Base-by-base conservation (phyloP, 2,329 filamentous ascomycete species). In the Neobulgaria alba region DNA sequence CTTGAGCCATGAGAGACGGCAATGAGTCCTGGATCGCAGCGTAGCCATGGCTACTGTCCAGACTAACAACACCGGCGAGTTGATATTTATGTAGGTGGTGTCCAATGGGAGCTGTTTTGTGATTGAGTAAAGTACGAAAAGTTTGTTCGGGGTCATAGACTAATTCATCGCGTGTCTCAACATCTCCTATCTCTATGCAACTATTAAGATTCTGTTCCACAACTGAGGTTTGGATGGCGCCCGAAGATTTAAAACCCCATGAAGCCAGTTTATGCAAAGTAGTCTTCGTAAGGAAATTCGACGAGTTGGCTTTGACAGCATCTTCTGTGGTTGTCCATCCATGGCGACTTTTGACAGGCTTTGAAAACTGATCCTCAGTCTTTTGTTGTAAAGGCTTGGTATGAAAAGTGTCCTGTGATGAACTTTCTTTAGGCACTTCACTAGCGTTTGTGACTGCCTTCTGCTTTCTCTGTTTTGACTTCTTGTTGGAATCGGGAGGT, bases 241-340 rank as follows among this genome's bases (percentile, higher is more conserved):
- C 16, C 10, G 20, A 33, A 16, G 29, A 38, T 10, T 40, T 45
- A 33, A 50, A 52, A 35, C 36, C 36, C 30, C 50, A 55, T 4
- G 46, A 33, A 15, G 49, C 46, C n/a, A 58, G 41, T 36, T 49
- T 57, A 31, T 57, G 49, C 3, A 57, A 20, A 10, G 56, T 57
- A 8, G 56, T 57, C 36, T 52, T 42, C 4, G 47, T 40, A 10
- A 54, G 23, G 15, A 29, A 33, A 40, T 43, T 42, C 5, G 33
- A 30, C 5, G 33, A 30, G 30, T 38, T 45, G 18, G n/a, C 16
- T 21, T 51, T 57, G 5, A 53, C 43, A 18, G 37, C 31, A 29
- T 55, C 47, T 45, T 58, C 48, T n/a, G 57, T 57, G 26, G 53
- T 54, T 16, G 47, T 52, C 38, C 48, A 57, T 18, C 50, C 49